Evolutionary conservation across 108 stramenopile species (phyloP), one percentile per base, ranked within the genome.

Genomic region (Fistulifera solaris): DNA sequence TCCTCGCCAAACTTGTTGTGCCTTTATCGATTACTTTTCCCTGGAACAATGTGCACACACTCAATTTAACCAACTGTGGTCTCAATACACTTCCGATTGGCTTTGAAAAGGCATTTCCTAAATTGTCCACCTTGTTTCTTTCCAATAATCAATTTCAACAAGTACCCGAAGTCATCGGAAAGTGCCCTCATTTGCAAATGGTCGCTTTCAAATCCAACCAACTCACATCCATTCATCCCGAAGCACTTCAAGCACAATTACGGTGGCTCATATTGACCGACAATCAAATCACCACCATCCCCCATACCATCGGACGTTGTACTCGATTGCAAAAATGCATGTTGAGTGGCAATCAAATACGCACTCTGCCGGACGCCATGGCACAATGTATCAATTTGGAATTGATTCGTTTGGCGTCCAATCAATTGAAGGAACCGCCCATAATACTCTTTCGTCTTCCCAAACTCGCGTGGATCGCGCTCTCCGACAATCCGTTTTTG

Each of bases 251-350:
- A 51, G 51, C 66, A 0, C 75, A 80, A 38, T 19, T 84, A 15
- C 52, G 73, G 54, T 84, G 83, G 83, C 46, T 84, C 13, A 84
- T 84, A 21, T 44, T 84, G 46, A 84, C 83, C 3, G 77, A 75
- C 40, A 84, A 84, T 58, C 42, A 53, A 13, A 51, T 84, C 14
- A 21, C 49, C 31, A 15, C 1, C 14, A 38, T 84, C 15, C 83
- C 83, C 6, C 40, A 60, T 11, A 69, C 73, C 2, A 77, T 84
- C 27, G 75, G 78, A 14, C 59, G 78, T 8, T 84, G 83, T 47
- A 54, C 24, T 8, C 52, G 48, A 21, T 41, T 84, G 31, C 83
- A 80, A 54, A 84, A 84, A 62, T 61, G 58, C 58, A 84, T 84
- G 83, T 48, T 84, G 21, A 55, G 53, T 16, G 77, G 77, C n/a